Percentiles rank a stretch among this genome's conserved stretches.
phyloP scores from a whole-genome alignment of 1,139 yeast genomes.

The Kodamaea suecica region DNA sequence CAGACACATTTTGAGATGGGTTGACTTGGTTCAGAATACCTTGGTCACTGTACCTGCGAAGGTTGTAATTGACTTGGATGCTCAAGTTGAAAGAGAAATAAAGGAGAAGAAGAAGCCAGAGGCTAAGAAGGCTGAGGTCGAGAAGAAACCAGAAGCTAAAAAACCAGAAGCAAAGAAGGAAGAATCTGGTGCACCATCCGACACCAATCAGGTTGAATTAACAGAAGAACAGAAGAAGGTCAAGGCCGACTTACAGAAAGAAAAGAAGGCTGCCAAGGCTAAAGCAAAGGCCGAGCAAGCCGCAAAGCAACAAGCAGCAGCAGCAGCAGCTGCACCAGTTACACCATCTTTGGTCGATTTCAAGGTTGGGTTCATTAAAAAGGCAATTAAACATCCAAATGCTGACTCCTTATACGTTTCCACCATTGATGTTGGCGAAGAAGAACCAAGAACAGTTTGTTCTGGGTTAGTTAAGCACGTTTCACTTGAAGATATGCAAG shows the following conservation, averaged over 20 bases:
- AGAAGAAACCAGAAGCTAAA: constrained; percentile 15
- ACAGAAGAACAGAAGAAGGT: constrained; percentile 63
- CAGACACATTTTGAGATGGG: constrained; percentile 92
- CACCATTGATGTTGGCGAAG: constrained; percentile 95
- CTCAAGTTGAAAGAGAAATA: constrained; percentile 58
- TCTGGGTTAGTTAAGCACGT: constrained; percentile 75
- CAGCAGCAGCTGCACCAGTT: constrained; percentile 59
- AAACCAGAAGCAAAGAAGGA: constrained; percentile 9
- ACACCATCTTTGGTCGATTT: constrained; percentile 84
- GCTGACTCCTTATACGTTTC: constrained; percentile 96
- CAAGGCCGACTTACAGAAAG: constrained; percentile 59
- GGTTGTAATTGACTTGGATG: constrained; percentile 54
- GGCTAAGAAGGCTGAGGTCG: constrained; percentile 30
- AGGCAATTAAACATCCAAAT: constrained; percentile 95
- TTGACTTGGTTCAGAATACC: constrained; percentile 75
- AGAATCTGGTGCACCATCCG: too few species aligned
- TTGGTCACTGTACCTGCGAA: constrained; percentile 54
- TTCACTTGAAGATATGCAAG: constrained; percentile 45
- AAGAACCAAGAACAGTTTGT: constrained; percentile 97
- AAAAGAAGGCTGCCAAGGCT: constrained; percentile 70
- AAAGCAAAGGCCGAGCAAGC: constrained; percentile 64
- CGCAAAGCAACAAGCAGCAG: constrained; percentile 49
- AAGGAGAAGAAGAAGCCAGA: constrained; percentile 48
- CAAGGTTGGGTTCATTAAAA: constrained; percentile 94
- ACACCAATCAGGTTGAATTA: too few species aligned